phyloP scores from a whole-genome alignment of 1,139 yeast species.

The Candida neerlandica region DNA sequence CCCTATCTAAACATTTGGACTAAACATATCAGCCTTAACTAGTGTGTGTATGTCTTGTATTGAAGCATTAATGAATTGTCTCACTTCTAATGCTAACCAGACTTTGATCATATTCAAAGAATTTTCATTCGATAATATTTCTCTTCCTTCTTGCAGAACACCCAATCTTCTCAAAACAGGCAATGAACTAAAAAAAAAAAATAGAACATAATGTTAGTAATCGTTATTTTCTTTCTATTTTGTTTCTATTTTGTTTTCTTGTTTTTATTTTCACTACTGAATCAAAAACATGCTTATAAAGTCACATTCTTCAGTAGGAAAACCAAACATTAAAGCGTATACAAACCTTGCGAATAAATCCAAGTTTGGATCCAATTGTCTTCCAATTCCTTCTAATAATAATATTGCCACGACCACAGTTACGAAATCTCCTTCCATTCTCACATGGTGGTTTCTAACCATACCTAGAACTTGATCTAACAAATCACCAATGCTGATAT shows the following conservation, averaged over 20 bases:
- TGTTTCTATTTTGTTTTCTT: slow-evolving; percentile 16
- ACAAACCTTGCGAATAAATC: slow-evolving; percentile 95
- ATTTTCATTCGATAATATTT: slow-evolving; percentile 59
- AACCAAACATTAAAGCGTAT: slow-evolving; percentile 63
- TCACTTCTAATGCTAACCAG: slow-evolving; percentile 87
- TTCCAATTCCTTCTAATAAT: slow-evolving; percentile 89
- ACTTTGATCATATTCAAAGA: slow-evolving; percentile 81
- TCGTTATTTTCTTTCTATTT: slow-evolving; percentile 6
- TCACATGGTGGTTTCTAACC: slow-evolving; percentile 93
- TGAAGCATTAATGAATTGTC: slow-evolving; percentile 84
- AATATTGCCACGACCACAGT: slow-evolving; percentile 91
- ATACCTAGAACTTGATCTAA: slow-evolving; percentile 82
- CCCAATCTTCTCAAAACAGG: slow-evolving; percentile 89
- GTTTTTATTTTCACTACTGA: background rate
- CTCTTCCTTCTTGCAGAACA: slow-evolving; percentile 64
- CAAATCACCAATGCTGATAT: slow-evolving; percentile 88
- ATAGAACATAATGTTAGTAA: slow-evolving; percentile 29
- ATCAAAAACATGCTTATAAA: slow-evolving; percentile 12
- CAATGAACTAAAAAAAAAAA: slow-evolving; percentile 55
- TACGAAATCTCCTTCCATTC: slow-evolving; percentile 97
- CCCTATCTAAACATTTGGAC: slow-evolving; percentile 39
- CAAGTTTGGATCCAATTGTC: slow-evolving; percentile 88
- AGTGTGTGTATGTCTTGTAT: slow-evolving; percentile 65
- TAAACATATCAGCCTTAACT: slow-evolving; percentile 54
- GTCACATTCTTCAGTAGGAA: slow-evolving; percentile 45